Base-by-base conservation (phyloP, 495 filamentous ascomycete species). In the Penicillium fimorum region DNA sequence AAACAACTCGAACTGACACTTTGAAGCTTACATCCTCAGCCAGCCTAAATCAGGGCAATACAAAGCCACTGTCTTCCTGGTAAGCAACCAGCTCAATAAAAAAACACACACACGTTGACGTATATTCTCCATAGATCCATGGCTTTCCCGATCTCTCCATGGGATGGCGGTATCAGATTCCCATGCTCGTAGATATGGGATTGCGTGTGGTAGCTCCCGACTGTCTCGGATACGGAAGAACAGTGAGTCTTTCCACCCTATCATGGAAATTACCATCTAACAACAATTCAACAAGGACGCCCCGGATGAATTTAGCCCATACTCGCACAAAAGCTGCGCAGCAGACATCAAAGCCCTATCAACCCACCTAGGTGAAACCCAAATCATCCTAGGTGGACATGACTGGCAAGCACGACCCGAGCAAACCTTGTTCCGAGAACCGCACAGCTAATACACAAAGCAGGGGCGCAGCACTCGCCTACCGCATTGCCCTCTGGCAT, bases 151-250 rank as follows among this genome's bases (percentile, higher is more conserved):
- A 92, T 68, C 60, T 88, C 25, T 82, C 81, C 18, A 79, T 87
- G 63, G 85, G 80, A 70, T 92, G 91, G 90, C 84, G 91, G 50
- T 84, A 87, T 71, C 88, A 95, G 69, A 91, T 97, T 64, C 90
- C 90, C 8, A 73, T 83, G 69, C 76, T 95, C n/a, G 58, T 88
- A 4, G 75, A 84, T 13, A 73, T 84, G 65, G 85, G 85, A 9
- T 77, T 91, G 45, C 79, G 85, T 38, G 87, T 94, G 37, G 81
- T 95, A 40, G 87, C 82, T 13, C 88, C 90, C 4, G 89, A 95
- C 66, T 81, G 89, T 72, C 82, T 95, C 45, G 91, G 91, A 53
- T 96, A 88, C 61, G 88, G 88, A n/a, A 74, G 80, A 52, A 92
- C 88, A 17, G 86, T 89, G 67, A 45, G 76, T 46, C 33, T 18